Conservation (phyloP, 2,329 filamentous ascomycete species). For the Aspergillus alliaceus region DNA sequence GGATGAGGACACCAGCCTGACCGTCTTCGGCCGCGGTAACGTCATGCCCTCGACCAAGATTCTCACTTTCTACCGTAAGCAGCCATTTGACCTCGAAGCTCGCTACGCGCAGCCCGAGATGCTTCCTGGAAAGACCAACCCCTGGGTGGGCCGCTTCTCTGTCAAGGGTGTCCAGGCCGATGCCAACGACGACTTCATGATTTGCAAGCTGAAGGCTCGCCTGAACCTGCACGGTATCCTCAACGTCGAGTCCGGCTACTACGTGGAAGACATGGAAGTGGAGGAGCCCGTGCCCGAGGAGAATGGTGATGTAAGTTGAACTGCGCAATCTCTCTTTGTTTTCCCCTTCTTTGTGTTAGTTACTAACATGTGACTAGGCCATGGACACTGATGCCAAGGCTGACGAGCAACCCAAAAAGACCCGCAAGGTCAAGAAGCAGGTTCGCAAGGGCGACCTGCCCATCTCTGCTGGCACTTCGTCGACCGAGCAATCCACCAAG, state of each 20-base stretch:
- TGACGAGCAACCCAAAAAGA: conserved; percentile 74
- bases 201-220: conserved; percentile 98
- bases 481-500: conserved; percentile 70
- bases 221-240: conserved; percentile 95
- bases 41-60: conserved; percentile 98
- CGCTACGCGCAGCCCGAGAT: conserved; percentile 84
- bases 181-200: conserved; percentile 96
- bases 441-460: conserved; percentile 95
- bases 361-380: conserved; percentile 52
- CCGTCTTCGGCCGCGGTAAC: conserved; percentile 96
- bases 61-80: conserved; percentile 97
- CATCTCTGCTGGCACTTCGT: conserved; percentile 77
- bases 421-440: conserved; percentile 98
- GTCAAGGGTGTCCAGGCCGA: conserved; percentile 97
- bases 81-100: conserved; percentile 94
- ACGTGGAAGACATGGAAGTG: conserved; percentile 94
- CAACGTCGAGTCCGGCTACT: conserved; percentile 96
- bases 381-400: conserved; percentile 77
- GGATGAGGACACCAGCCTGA: conserved; percentile 95
- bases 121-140: conserved; percentile 84
- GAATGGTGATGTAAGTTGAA: conserved; percentile 55
- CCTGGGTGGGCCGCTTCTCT: conserved; percentile 96
- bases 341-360: conserved; percentile 21
- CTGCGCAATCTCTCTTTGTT: not conserved
- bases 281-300: conserved; percentile 86